Evolutionary conservation across 192 early-diverging fungal species (phyloP).

Genomic region (Coemansia umbellata): DNA sequence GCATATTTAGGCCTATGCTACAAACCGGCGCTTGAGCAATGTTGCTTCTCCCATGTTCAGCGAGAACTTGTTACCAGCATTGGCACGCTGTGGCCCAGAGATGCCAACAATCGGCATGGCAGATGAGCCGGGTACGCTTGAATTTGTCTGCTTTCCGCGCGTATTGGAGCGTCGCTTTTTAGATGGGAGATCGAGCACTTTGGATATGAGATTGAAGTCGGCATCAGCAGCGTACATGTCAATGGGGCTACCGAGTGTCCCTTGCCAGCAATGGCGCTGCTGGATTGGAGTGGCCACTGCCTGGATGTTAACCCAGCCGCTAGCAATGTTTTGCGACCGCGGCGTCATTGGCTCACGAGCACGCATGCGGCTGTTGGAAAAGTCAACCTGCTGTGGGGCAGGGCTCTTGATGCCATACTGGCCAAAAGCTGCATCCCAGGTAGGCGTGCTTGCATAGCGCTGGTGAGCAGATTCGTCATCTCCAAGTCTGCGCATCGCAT

Average conservation of each 20-base stretch:
- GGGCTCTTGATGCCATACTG: conserved; percentile 48
- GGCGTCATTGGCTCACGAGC: conserved; percentile 23
- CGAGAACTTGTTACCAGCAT: conserved; percentile 19
- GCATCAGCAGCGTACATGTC: conserved; percentile 47
- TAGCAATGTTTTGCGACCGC: conserved; percentile 38
- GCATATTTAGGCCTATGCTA: conserved; percentile 21
- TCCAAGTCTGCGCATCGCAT: conserved; percentile 73
- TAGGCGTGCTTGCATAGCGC: conserved; percentile 39
- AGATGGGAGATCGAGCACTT: conserved; percentile 39
- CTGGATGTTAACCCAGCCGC: conserved; percentile 50
- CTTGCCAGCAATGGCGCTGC: conserved; percentile 53
- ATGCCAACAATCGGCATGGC: conserved; percentile 7
- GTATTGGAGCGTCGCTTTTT: conserved; percentile 39
- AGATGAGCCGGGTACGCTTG: not conserved
- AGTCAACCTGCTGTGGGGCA: conserved; percentile 20
- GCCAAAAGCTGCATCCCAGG: conserved; percentile 49
- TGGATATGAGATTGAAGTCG: conserved; percentile 47
- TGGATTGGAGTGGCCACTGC: conserved; percentile 45
- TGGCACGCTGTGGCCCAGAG: not conserved
- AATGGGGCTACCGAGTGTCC: conserved; percentile 47
- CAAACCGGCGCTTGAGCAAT: conserved; percentile 45
- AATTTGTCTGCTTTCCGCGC: conserved; percentile 8
- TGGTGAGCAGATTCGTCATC: conserved; percentile 55
- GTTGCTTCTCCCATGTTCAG: conserved; percentile 52
- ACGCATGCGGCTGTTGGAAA: conserved; percentile 12